Evolutionary conservation across 129 eudicot genomes (phyloP).

Genomic region (Chrysanthemum makinoi): DNA sequence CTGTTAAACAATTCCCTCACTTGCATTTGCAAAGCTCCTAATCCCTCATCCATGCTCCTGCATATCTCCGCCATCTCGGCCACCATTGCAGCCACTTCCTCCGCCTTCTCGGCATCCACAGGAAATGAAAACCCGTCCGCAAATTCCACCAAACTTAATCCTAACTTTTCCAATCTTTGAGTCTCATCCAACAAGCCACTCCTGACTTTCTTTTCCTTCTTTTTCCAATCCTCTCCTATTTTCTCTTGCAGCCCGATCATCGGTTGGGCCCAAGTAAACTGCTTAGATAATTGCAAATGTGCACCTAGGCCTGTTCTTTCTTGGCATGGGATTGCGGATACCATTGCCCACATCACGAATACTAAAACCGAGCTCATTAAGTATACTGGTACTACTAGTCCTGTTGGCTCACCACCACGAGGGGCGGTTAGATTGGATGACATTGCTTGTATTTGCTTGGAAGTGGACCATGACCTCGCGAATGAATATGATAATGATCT

Average conservation of each 20-base stretch:
- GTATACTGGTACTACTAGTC: slow-evolving; percentile 60
- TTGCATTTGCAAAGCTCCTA: slow-evolving; percentile 60
- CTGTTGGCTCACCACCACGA: slow-evolving; percentile 72
- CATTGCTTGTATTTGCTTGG: slow-evolving; percentile 77
- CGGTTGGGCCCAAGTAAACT: slow-evolving; percentile 62
- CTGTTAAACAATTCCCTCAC: slow-evolving; percentile 82
- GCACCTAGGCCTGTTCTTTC: slow-evolving; percentile 64
- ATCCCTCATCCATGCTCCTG: slow-evolving; percentile 67
- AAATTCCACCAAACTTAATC: slow-evolving; percentile 47
- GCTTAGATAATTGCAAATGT: slow-evolving; percentile 56
- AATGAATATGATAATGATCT: slow-evolving; percentile 46
- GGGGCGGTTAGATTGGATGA: slow-evolving; percentile 67
- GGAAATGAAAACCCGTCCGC: slow-evolving; percentile 64
- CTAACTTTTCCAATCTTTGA: slow-evolving; percentile 64
- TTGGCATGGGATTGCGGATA: slow-evolving; percentile 86
- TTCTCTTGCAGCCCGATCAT: slow-evolving; percentile 73
- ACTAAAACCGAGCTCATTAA: slow-evolving; percentile 63
- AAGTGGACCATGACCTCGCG: slow-evolving; percentile 74
- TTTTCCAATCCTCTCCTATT: slow-evolving; percentile 87
- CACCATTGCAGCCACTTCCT: slow-evolving; percentile 58
- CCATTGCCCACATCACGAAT: slow-evolving; percentile 81
- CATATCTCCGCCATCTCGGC: slow-evolving; percentile 70
- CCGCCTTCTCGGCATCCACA: slow-evolving; percentile 62
- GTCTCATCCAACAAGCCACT: slow-evolving; percentile 73
- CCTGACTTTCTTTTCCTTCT: slow-evolving; percentile 82